These are phyloP conservation scores for Sporormia fimetaria DNA, from an alignment of 495 filamentous ascomycete species.

Conservation along the genomic window DNA sequence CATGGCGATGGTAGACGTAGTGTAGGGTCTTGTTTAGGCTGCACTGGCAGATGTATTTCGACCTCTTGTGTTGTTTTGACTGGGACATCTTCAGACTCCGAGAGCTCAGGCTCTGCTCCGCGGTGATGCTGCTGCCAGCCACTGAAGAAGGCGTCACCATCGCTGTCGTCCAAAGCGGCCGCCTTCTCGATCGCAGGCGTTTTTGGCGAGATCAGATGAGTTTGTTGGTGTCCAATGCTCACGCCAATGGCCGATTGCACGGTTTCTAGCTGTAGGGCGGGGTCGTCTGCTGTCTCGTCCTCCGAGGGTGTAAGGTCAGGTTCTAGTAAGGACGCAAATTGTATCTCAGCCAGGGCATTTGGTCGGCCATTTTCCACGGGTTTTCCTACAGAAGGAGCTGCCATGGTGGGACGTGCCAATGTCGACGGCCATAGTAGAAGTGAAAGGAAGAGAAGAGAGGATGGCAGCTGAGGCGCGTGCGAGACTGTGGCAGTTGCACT, in stretches of 20 bases:
- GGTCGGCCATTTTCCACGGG: not conserved
- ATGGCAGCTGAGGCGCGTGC: too few relatives aligned
- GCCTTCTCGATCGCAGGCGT: conserved; percentile 69
- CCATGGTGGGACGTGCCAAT: too few relatives aligned
- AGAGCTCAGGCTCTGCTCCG: not conserved
- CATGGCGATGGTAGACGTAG: conserved; percentile 40
- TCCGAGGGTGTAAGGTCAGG: conserved; percentile 23
- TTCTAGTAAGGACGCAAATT: conserved; percentile 19
- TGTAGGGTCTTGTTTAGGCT: conserved; percentile 1
- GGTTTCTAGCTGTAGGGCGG: conserved; percentile 36
- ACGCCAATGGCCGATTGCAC: conserved; percentile 59
- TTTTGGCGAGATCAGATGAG: conserved; percentile 54
- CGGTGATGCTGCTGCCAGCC: conserved; percentile 5
- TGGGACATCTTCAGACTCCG: too few relatives aligned
- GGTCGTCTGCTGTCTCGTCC: conserved; percentile 20
- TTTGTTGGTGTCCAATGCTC: conserved; percentile 62
- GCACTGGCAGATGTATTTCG: not conserved
- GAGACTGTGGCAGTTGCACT: too few relatives aligned
- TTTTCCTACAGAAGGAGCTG: too few relatives aligned
- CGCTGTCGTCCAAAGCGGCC: conserved; percentile 50
- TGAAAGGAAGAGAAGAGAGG: not conserved
- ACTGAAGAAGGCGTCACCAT: conserved; percentile 34
- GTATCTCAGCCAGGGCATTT: conserved; percentile 21
- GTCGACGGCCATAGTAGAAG: too few relatives aligned
- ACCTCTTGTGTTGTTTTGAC: too few relatives aligned